Percentiles rank a stretch among this genome's conserved stretches.
Evolutionary conservation across 257 asterid genomes (phyloP).

Genomic region (Nicotiana sylvestris): DNA sequence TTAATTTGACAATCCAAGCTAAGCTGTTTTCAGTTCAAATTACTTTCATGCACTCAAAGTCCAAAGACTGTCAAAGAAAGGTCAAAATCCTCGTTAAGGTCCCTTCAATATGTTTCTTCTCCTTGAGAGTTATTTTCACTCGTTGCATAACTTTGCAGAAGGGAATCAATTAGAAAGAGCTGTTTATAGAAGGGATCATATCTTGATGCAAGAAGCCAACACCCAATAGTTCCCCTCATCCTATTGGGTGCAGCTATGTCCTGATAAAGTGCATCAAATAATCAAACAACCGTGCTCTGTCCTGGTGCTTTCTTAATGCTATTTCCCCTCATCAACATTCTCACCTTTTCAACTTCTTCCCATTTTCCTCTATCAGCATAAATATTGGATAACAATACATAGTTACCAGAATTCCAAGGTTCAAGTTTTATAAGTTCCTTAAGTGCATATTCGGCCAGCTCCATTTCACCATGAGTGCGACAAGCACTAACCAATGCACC

Average conservation of each 20-base stretch:
- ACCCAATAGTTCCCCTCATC: background rate
- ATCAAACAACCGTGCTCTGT: slow-evolving; percentile 29
- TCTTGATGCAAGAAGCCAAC: background rate
- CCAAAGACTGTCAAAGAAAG: background rate
- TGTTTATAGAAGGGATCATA: background rate
- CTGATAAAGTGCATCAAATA: background rate
- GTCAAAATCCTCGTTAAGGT: background rate
- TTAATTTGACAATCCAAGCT: background rate
- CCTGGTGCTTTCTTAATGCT: slow-evolving; percentile 28
- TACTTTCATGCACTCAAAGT: background rate
- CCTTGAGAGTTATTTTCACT: background rate
- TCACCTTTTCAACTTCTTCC: slow-evolving; percentile 40
- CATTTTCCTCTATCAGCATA: slow-evolving; percentile 44
- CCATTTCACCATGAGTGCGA: slow-evolving; percentile 32
- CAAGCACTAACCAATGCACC: slow-evolving; percentile 46
- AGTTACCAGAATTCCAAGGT: slow-evolving; percentile 45
- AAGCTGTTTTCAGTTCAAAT: background rate
- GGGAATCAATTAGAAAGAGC: background rate
- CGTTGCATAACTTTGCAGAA: background rate
- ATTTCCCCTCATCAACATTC: slow-evolving; percentile 32
- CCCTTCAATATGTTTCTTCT: background rate
- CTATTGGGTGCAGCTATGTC: background rate
- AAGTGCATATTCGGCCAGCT: slow-evolving; percentile 34
- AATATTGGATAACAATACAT: slow-evolving; percentile 42
- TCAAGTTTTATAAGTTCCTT: slow-evolving; percentile 38